Evolutionary conservation across 2,329 filamentous ascomycete genomes (phyloP).

Genomic region (Neospermospora avenae): DNA sequence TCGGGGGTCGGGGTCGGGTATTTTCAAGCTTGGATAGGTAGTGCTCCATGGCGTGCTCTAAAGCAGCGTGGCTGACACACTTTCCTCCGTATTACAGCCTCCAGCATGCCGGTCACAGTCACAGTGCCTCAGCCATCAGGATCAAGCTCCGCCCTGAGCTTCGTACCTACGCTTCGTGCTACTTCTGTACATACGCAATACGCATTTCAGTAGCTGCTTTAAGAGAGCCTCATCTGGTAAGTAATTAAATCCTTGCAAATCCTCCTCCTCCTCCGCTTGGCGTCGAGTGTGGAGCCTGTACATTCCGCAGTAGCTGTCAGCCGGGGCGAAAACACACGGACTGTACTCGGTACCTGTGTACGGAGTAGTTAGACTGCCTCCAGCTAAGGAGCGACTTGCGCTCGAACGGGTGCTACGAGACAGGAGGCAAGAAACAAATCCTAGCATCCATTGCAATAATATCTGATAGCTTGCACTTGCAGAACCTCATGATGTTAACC

Average conservation of each 20-base stretch:
- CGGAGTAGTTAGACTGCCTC: neutral
- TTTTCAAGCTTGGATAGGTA: constrained; percentile 2
- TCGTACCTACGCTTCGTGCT: no score
- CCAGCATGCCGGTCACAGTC: neutral
- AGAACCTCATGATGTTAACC: no score
- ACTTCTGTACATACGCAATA: no score
- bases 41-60: neutral
- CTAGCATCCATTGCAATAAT: no score
- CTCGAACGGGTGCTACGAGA: no score
- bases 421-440: no score
- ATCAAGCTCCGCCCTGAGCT: neutral
- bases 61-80: neutral
- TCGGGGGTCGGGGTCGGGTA: neutral
- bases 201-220: neutral
- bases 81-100: neutral
- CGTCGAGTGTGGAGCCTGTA: neutral
- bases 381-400: no score
- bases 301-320: neutral
- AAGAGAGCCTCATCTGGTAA: neutral
- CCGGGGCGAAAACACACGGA: constrained; percentile 2
- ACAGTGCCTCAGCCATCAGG: neutral
- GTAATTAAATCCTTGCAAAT: neutral
- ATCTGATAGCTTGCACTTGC: no score
- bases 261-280: neutral
- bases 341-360: no score